Evolutionary conservation across 106 monocot genomes (phyloP), one percentile per base, ranked within the genome.

Genomic region (Iris macrosiphon): DNA sequence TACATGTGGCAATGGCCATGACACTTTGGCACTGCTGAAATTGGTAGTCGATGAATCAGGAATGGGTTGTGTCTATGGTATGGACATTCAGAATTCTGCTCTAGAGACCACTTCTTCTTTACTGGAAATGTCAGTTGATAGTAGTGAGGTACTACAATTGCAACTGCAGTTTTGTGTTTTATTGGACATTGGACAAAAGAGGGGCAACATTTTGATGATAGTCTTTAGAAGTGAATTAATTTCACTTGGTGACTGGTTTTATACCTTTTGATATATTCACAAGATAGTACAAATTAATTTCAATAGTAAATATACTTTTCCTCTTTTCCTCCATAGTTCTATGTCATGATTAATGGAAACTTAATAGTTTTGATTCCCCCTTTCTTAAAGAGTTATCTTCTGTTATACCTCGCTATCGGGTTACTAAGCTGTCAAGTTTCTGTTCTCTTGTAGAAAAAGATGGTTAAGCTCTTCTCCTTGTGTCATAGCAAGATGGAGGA

Each of bases 401-500:
- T n/a, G n/a, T n/a, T n/a, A n/a, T 16, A 8, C 0, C 3, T 8
- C 10, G 34, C 17, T 14, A n/a, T 61, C 55, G 20, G 41, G 13
- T 4, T 39, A 49, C 31, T 26, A 10, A 52, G 18, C 25, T 21
- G 32, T 47, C 4, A 24, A 51, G 51, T 2, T 34, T 44, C 1
- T 31, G 0, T 32, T 47, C 52, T 39, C 14, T 67, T 73, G 49
- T 52, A 90, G 96, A 78, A 61, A 55, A 73, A 78, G 59, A 28
- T 57, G 23, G 83, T 83, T 44, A 79, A 78, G 72, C 77, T 98
- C 2, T 78, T 67, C 45, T 60, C 50, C 24, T 46, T 83, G 61
- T 98, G 90, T 56, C 96, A 98, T 66, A 98, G 96, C 67, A 87
- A 73, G 47, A 98, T 98, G 76, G 87, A 98, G 63, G 83, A 78